Conservation (phyloP, 2,329 filamentous ascomycete species). For the Phialemoniopsis sp. region DNA sequence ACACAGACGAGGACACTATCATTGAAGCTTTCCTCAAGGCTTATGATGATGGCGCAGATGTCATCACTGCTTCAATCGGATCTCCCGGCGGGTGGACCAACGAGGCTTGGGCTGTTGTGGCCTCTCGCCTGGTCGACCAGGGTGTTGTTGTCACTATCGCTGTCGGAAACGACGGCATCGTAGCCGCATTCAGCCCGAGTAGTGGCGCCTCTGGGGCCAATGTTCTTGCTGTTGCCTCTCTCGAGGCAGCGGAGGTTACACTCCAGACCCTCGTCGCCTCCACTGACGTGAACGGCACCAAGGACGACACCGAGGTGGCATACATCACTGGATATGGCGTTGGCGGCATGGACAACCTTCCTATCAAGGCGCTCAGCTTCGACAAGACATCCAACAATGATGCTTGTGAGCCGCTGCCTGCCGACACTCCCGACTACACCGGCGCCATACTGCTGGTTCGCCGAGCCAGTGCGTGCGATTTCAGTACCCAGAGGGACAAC, state of each 20-base stretch:
- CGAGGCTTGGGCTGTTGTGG: constrained; percentile 26
- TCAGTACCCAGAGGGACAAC: constrained; percentile 4
- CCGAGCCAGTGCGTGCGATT: too few relatives aligned
- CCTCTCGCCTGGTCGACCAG: constrained; percentile 31
- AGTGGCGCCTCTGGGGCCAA: constrained; percentile 5
- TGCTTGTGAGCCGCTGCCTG: constrained; percentile 1
- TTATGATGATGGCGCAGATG: constrained; percentile 21
- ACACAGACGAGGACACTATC: constrained; percentile 18
- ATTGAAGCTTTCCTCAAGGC: constrained; percentile 22
- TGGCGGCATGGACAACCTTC: constrained; percentile 11
- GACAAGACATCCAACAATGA: neutral
- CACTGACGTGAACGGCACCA: neutral
- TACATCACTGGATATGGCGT: too few relatives aligned
- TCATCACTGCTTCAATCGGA: constrained; percentile 24
- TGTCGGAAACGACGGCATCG: constrained; percentile 32
- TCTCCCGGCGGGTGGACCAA: constrained; percentile 20
- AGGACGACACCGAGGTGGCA: constrained; percentile 6
- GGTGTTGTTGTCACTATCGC: constrained; percentile 34
- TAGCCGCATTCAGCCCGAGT: constrained; percentile 13
- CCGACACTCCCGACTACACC: constrained; percentile 23
- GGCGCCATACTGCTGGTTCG: constrained; percentile 35
- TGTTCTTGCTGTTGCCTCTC: neutral
- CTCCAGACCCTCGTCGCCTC: neutral
- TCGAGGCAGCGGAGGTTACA: constrained; percentile 8
- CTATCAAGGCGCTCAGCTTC: constrained; percentile 12